phyloP scores from a whole-genome alignment of 2,329 filamentous ascomycete species.

The Talaromyces sp. region DNA sequence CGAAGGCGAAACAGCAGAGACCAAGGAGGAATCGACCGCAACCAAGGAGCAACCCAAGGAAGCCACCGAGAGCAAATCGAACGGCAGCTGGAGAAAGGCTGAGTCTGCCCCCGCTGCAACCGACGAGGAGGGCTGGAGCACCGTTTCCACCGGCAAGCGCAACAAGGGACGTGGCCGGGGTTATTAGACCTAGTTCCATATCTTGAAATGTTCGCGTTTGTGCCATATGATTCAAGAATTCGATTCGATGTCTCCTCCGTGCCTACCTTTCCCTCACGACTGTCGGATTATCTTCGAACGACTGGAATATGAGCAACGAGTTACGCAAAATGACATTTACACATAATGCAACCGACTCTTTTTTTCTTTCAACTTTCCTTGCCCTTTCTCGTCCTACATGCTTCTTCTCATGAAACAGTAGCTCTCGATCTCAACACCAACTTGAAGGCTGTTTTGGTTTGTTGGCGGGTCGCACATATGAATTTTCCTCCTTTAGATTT shows the following conservation, averaged over 20 bases:
- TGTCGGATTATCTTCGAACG: conserved; percentile 8
- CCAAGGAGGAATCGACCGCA: conserved; percentile 47
- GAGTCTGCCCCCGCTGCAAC: conserved; percentile 31
- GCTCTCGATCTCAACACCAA: conserved; percentile 11
- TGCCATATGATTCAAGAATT: conserved; percentile 11
- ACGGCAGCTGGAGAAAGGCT: conserved; percentile 40
- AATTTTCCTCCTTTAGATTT: conserved; percentile 16
- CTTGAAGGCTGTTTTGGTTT: conserved; percentile 17
- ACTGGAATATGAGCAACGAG: conserved; percentile 20
- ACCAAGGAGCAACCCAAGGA: conserved; percentile 56
- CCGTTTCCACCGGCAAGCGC: conserved; percentile 44
- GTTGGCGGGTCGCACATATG: conserved; percentile 14
- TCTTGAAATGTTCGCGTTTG: not conserved
- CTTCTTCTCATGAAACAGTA: conserved; percentile 13
- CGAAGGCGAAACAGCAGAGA: conserved; percentile 51
- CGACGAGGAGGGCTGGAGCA: conserved; percentile 50
- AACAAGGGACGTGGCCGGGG: conserved; percentile 44
- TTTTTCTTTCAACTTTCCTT: not conserved
- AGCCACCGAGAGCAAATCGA: conserved; percentile 36
- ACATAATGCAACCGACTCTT: conserved; percentile 14
- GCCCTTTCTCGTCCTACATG: not conserved
- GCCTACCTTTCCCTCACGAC: not conserved
- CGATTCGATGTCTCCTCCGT: conserved; percentile 8
- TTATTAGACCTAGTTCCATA: conserved; percentile 19
- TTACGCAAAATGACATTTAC: conserved; percentile 20